phyloP scores from a whole-genome alignment of 2,329 filamentous ascomycete genomes.

The Stemphylium beticola region DNA sequence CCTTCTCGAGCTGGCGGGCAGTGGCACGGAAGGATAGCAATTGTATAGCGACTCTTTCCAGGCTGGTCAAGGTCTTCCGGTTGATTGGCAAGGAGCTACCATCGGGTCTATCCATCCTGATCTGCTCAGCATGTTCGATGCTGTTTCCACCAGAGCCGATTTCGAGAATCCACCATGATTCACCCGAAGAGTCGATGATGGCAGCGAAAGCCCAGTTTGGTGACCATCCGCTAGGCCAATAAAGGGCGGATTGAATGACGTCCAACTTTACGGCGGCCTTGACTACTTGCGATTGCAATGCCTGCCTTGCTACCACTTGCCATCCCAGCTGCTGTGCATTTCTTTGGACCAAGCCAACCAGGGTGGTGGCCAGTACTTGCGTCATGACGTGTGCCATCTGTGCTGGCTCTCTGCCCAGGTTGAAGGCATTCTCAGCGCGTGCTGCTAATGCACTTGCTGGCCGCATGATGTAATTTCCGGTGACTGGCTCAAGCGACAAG shows the following conservation, averaged over 20 bases:
- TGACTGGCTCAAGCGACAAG: conserved; percentile 76
- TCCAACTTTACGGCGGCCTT: conserved; percentile 65
- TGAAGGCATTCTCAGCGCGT: conserved; percentile 69
- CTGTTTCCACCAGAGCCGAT: conserved; percentile 28
- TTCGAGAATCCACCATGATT: conserved; percentile 49
- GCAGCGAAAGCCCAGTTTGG: conserved; percentile 74
- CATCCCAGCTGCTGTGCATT: conserved; percentile 70
- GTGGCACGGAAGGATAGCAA: conserved; percentile 39
- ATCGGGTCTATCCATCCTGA: conserved; percentile 31
- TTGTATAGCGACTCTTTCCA: conserved; percentile 51
- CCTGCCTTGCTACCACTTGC: conserved; percentile 53
- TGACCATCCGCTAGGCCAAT: conserved; percentile 75
- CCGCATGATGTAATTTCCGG: conserved; percentile 75
- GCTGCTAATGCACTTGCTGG: conserved; percentile 56
- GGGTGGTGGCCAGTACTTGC: conserved; percentile 65
- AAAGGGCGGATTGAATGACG: conserved; percentile 70
- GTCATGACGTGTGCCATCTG: conserved; percentile 67
- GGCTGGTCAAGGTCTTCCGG: conserved; percentile 35
- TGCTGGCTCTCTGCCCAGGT: conserved; percentile 62
- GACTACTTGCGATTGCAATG: conserved; percentile 58
- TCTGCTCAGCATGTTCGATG: conserved; percentile 38
- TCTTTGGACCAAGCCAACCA: conserved; percentile 67
- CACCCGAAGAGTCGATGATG: conserved; percentile 42
- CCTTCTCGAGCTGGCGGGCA: conserved; percentile 28
- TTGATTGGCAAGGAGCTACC: conserved; percentile 29